Base-by-base conservation (phyloP, 257 asterid genomes). In the Jacaranda mimosifolia region DNA sequence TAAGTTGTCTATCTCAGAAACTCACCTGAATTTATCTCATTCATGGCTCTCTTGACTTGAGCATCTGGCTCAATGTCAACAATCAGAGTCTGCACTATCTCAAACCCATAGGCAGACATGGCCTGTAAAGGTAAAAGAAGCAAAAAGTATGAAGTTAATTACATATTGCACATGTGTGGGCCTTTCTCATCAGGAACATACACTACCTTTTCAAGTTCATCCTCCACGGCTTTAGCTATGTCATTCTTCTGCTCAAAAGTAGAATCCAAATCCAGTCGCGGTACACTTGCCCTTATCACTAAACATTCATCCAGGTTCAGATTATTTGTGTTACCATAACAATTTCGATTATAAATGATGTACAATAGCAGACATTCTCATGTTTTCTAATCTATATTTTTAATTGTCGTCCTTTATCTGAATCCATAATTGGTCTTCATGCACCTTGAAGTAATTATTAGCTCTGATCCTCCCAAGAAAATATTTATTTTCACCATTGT, bases 71-170 rank as follows among this genome's bases (percentile, higher is more conserved):
- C 96, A 67, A 92, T 89, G 79, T 92, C 97, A 19, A 90, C 92
- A 73, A 92, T 90, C 72, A 92, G 88, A n/a, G 97, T 92, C 77
- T 92, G 97, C 68, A 92, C 97, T 39, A 92, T 92, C 86, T 92
- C 93, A 64, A 81, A 92, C 53, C 95, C 93, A 32, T 92, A 91
- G n/a, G 90, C 90, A 62, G 97, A 90, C 97, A 92, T 90, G 42
- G 95, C 97, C 96, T 92, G 86, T 19, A 74, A 70, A 62, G 17
- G 26, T 15, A 58, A 45, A 79, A 60, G 9, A 74, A 1, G 46
- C 60, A 62, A 53, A 39, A 67, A 12, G 42, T 11, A 38, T 64
- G 39, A 36, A 40, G 48, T n/a, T 68, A 26, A 21, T 63, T 11
- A 9, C 66, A 62, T 51, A 52, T 15, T 36, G n/a, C 58, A 62